phyloP scores from a whole-genome alignment of 176 grass and related monocot species.

The Poa annua region DNA sequence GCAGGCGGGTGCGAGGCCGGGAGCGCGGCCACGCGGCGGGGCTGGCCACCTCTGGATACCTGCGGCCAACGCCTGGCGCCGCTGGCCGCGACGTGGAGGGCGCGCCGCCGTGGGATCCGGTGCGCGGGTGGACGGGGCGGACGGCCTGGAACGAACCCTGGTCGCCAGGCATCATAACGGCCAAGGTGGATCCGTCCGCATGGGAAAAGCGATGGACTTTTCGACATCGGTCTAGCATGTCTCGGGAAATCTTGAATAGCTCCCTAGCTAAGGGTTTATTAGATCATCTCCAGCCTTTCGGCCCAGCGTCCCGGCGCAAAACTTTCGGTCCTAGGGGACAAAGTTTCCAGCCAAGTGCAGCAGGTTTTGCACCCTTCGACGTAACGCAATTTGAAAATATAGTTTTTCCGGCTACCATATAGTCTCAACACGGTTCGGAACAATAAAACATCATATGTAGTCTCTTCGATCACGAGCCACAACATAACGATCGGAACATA shows the following conservation, averaged over 20 bases:
- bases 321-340: too few species aligned
- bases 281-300: too few species aligned
- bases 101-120: background rate
- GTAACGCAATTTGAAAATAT: too few species aligned
- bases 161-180: background rate
- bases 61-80: conserved; percentile 45
- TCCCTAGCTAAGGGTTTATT: background rate
- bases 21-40: conserved; percentile 56
- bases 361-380: too few species aligned
- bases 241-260: background rate
- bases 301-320: too few species aligned
- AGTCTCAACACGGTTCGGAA: too few species aligned
- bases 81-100: conserved; percentile 37
- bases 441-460: too few species aligned
- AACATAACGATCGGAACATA: too few species aligned
- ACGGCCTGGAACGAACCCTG: conserved; percentile 9
- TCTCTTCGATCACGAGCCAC: too few species aligned
- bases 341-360: too few species aligned
- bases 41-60: conserved; percentile 67
- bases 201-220: background rate
- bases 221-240: background rate
- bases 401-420: too few species aligned
- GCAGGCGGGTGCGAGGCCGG: conserved; percentile 11
- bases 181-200: background rate
- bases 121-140: background rate